Conservation (phyloP, 2,329 filamentous ascomycete species). For the Diplodia corticola region DNA sequence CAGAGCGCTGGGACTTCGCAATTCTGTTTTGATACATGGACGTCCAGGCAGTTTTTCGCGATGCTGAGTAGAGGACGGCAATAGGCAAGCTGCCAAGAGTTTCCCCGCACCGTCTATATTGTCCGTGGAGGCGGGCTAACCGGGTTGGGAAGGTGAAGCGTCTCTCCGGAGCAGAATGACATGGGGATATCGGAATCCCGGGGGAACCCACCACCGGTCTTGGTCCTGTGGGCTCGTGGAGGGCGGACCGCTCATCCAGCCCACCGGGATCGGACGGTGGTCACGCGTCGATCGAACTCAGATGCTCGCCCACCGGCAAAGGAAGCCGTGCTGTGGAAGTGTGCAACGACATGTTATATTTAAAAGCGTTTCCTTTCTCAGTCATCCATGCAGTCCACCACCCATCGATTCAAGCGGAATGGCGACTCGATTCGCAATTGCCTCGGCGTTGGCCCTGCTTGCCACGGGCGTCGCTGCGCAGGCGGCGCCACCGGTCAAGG, state of each 20-base stretch:
- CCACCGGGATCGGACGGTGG: neutral
- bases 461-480: slow-evolving; percentile 25
- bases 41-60: too few relatives aligned
- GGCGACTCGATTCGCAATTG: neutral
- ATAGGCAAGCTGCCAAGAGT: neutral
- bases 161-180: neutral
- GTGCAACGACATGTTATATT: neutral
- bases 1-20: too few relatives aligned
- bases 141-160: neutral
- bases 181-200: neutral
- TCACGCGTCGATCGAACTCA: neutral
- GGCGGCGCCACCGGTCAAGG: slow-evolving; percentile 29
- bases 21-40: too few relatives aligned
- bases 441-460: neutral
- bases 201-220: neutral
- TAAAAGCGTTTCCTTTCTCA: neutral
- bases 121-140: neutral
- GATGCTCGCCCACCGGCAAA: neutral
- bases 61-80: neutral
- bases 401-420: neutral
- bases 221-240: neutral
- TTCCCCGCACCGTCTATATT: neutral
- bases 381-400: neutral
- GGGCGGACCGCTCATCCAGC: neutral
- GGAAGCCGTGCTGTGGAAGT: neutral